phyloP scores from a whole-genome alignment of 1,139 yeast genomes.

The Candida pseudoviswanathii region DNA sequence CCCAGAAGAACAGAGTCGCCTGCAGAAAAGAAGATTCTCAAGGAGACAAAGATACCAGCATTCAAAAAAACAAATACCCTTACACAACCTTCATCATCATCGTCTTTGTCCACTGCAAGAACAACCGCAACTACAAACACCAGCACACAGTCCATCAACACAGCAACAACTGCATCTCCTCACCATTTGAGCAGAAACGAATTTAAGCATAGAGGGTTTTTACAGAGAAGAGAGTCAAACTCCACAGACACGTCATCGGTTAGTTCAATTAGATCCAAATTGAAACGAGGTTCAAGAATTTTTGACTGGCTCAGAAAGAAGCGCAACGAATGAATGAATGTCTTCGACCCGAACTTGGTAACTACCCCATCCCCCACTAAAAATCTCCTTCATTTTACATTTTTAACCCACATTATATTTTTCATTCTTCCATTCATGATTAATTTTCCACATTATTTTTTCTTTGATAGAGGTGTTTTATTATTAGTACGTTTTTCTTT shows the following conservation, averaged over 20 bases:
- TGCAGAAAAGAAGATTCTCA: constrained; percentile 31
- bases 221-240: constrained; percentile 3
- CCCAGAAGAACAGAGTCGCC: constrained; percentile 33
- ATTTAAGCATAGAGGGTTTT: constrained; percentile 1
- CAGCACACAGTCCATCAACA: background rate
- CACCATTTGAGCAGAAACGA: constrained; percentile 8
- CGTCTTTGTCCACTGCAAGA: constrained; percentile 8
- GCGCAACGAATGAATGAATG: too few species aligned
- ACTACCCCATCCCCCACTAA: too few species aligned
- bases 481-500: too few species aligned
- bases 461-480: too few species aligned
- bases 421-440: too few species aligned
- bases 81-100: constrained; percentile 6
- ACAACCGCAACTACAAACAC: constrained; percentile 2
- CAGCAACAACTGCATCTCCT: constrained; percentile 2
- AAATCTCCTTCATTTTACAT: too few species aligned
- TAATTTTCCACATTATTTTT: too few species aligned
- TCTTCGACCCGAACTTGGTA: too few species aligned
- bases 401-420: too few species aligned
- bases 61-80: constrained; percentile 16
- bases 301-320: constrained; percentile 18
- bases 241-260: constrained; percentile 5
- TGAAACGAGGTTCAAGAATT: constrained; percentile 14
- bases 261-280: constrained; percentile 6
- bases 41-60: constrained; percentile 33